Conservation (phyloP, 495 filamentous ascomycete genomes). For the Tuber aestivum region DNA sequence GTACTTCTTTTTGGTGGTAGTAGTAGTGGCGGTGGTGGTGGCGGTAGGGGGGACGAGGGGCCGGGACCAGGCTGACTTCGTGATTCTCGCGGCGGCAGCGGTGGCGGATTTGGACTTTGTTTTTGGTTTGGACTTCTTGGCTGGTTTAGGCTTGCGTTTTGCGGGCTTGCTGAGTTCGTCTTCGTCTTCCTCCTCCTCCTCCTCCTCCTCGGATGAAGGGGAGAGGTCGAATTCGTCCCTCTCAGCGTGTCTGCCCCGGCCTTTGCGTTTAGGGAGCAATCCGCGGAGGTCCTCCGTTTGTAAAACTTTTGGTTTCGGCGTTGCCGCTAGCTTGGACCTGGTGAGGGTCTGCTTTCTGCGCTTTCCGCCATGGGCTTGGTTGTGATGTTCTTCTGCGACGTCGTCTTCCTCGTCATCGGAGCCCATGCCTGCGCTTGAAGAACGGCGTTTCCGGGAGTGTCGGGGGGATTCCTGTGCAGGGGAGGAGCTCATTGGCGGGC, state of each 20-base stretch:
- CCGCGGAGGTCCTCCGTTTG: conserved; percentile 28
- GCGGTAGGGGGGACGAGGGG: conserved; percentile 5
- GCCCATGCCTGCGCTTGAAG: conserved; percentile 30
- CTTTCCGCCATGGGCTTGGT: conserved; percentile 25
- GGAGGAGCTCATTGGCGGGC: conserved; percentile 21
- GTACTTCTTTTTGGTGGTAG: conserved; percentile 15
- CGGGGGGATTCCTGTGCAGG: conserved; percentile 7
- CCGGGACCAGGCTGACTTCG: conserved; percentile 15
- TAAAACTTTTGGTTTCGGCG: conserved; percentile 44
- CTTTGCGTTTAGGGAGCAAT: conserved; percentile 32
- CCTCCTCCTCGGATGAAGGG: conserved; percentile 16
- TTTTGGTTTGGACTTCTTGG: conserved; percentile 14
- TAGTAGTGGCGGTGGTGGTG: neutral
- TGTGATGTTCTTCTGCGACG: conserved; percentile 45
- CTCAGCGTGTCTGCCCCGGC: conserved; percentile 7
- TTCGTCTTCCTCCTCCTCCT: conserved; percentile 2
- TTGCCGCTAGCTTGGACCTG: conserved; percentile 1
- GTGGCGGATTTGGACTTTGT: conserved; percentile 25
- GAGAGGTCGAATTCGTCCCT: conserved; percentile 33
- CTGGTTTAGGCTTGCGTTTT: conserved; percentile 3
- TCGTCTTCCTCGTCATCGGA: conserved; percentile 41
- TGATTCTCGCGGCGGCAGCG: conserved; percentile 24
- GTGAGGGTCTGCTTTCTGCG: neutral
- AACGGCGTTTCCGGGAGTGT: conserved; percentile 34
- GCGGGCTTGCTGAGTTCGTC: conserved; percentile 18